Evolutionary conservation across 805 yeast genomes (phyloP).

Genomic region (Cyberlindnera nakhonratchasimensis): DNA sequence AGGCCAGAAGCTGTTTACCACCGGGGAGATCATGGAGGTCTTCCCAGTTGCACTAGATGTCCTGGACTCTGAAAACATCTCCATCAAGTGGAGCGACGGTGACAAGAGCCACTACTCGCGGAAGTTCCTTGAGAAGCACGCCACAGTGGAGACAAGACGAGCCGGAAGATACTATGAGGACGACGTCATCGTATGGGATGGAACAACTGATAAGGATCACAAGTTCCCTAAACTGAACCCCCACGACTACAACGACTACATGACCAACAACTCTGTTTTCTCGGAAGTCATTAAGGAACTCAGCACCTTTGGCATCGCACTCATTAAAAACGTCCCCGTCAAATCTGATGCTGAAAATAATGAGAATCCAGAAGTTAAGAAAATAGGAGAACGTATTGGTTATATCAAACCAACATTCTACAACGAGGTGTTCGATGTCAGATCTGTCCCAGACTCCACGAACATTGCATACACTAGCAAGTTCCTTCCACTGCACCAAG

Average conservation of each 20-base stretch:
- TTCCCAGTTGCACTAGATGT: constrained; percentile 36
- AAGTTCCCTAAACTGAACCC: constrained; percentile 18
- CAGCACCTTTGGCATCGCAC: constrained; percentile 53
- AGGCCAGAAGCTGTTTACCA: constrained; percentile 62
- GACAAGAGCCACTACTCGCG: constrained; percentile 41
- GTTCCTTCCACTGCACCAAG: constrained; percentile 74
- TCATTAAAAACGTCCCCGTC: constrained; percentile 53
- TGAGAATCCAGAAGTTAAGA: constrained; percentile 30
- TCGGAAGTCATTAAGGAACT: constrained; percentile 40
- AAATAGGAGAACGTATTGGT: constrained; percentile 55
- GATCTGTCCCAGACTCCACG: constrained; percentile 47
- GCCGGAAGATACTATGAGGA: constrained; percentile 33
- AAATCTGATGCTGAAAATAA: constrained; percentile 36
- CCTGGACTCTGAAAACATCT: constrained; percentile 31
- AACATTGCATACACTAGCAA: constrained; percentile 68
- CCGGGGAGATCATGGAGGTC: constrained; percentile 41
- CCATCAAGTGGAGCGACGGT: constrained; percentile 49
- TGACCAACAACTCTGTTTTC: constrained; percentile 24
- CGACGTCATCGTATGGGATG: constrained; percentile 47
- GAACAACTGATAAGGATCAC: constrained; percentile 9
- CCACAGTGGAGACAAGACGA: constrained; percentile 32
- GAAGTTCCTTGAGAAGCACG: constrained; percentile 44
- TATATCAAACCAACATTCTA: constrained; percentile 69
- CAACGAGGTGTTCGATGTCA: constrained; percentile 69
- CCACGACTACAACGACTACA: constrained; percentile 15